A percentile compares a stretch with the other conserved stretches of the same genome.
phyloP scores from a whole-genome alignment of 345 rosid genomes.

The Boechera stricta region DNA sequence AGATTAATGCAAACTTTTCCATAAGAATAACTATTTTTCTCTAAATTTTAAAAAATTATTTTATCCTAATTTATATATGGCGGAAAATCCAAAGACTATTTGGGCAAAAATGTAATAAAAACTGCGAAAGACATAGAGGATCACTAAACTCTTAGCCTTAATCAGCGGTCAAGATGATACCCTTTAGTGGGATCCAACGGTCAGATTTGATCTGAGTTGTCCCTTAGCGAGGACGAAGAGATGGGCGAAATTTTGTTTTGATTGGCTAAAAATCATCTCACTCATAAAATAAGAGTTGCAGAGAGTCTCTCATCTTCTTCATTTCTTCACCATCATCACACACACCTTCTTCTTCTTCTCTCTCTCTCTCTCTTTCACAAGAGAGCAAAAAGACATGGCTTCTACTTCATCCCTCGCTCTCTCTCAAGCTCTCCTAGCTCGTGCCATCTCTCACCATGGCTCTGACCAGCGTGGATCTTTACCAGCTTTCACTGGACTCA shows the following conservation, averaged over 20 bases:
- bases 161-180: conserved; percentile 41
- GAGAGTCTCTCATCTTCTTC: conserved; percentile 32
- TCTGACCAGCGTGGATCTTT: conserved; percentile 55
- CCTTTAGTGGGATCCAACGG: conserved; percentile 49
- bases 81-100: conserved; percentile 43
- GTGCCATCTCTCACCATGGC: conserved; percentile 56
- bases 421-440: conserved; percentile 66
- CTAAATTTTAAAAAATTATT: too few relatives aligned
- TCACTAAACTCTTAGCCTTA: conserved; percentile 49
- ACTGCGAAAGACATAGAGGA: conserved; percentile 40
- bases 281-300: conserved; percentile 37
- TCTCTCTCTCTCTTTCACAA: conserved; percentile 20
- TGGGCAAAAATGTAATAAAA: conserved; percentile 3
- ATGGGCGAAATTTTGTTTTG: conserved; percentile 18
- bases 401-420: conserved; percentile 67
- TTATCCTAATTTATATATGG: not conserved
- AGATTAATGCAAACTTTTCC: too few relatives aligned
- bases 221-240: conserved; percentile 51
- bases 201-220: conserved; percentile 41
- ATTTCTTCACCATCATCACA: conserved; percentile 31
- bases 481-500: conserved; percentile 64
- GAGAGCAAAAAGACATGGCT: conserved; percentile 49
- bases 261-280: conserved; percentile 33
- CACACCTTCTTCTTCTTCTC: not conserved
- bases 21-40: too few relatives aligned